Conservation (phyloP, 2,329 filamentous ascomycete species). For the Cryphonectria carpinicola region DNA sequence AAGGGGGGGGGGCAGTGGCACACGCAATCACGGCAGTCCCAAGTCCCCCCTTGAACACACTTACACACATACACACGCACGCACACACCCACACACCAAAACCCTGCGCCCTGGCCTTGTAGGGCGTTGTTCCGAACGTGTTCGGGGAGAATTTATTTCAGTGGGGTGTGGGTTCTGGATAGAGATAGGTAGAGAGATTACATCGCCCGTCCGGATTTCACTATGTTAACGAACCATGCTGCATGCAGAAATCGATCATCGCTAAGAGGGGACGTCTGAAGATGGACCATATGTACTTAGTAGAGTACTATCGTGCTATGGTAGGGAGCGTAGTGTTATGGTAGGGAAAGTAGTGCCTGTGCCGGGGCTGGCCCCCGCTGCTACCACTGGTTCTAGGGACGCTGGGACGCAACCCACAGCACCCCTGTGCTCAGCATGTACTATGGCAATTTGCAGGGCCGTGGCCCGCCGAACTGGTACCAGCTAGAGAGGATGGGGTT, state of each 20-base stretch:
- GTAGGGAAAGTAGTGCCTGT: not conserved
- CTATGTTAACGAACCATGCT: not conserved
- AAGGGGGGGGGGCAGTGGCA: too few relatives aligned
- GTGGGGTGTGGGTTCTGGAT: not conserved
- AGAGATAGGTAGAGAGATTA: not conserved
- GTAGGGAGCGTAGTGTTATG: not conserved
- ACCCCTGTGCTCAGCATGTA: not conserved
- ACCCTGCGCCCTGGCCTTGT: not conserved
- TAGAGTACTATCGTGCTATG: not conserved
- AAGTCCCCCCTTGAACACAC: too few relatives aligned
- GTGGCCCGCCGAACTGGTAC: not conserved
- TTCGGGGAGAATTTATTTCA: not conserved
- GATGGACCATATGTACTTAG: not conserved
- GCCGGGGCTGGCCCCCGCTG: not conserved
- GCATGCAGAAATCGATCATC: conserved; percentile 6
- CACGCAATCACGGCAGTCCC: not conserved
- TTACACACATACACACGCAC: not conserved
- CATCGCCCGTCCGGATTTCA: not conserved
- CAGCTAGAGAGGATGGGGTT: too few relatives aligned
- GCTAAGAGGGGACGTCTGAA: not conserved
- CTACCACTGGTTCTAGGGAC: not conserved
- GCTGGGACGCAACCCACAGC: not conserved
- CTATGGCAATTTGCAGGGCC: not conserved
- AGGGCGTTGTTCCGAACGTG: conserved; percentile 13
- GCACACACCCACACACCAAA: not conserved